Evolutionary conservation across 257 asterid genomes (phyloP), one percentile per base, ranked within the genome.

Genomic region (Anisodus acutangulus): DNA sequence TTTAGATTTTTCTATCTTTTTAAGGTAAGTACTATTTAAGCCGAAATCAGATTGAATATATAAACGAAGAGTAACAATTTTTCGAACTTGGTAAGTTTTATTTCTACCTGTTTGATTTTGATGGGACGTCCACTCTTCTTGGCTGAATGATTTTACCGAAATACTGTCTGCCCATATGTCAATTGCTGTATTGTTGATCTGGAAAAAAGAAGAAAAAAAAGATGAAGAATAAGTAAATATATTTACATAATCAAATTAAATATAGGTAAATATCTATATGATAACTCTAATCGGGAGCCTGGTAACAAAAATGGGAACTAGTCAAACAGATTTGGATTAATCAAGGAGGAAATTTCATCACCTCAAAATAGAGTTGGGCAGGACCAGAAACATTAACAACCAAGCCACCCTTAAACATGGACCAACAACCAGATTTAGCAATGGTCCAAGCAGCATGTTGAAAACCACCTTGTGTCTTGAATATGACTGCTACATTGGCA

Each of bases 121-220:
- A 82, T 92, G 92, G 12, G 88, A 47, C 37, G 81, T 79, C 96
- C 97, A 93, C 86, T 93, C 90, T 8, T 86, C 81, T 58, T 87
- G 86, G 15, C 92, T 92, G 85, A 93, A 93, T n/a, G 93, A 92
- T 83, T 93, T 92, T 83, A 93, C 26, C 5, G 97, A 93, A 76
- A 93, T 88, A 81, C 89, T 91, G 59, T 86, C 89, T 0, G 51
- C 86, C 85, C 86, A 86, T 69, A 88, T 53, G 41, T 86, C 87
- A 54, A 76, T 82, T 15, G 37, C 7, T 19, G 87, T 10, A 84
- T 88, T 70, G 31, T 84, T 66, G 7, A 78, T 84, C 89, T 88
- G 84, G 12, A 10, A 39, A 49, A 82, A 69, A 8, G 5, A 17
- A 60, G n/a, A 16, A 1, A 7, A 6, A 4, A 41, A 70, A 70